These are phyloP conservation scores for Aspergillus ellipticus DNA, from an alignment of 495 filamentous ascomycete species.

Conservation along the genomic window DNA sequence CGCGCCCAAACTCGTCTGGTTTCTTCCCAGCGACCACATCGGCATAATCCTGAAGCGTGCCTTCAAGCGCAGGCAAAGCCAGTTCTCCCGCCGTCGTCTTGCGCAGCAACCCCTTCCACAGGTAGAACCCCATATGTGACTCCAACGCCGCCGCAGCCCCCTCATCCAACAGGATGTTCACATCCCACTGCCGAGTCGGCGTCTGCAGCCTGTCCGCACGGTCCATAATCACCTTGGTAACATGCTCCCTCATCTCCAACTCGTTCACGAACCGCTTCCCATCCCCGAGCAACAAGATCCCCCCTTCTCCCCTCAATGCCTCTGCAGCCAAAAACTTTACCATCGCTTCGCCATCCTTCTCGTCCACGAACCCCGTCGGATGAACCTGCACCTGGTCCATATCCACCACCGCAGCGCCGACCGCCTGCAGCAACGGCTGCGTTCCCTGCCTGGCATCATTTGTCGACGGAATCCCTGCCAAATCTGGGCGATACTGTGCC, in stretches of 20 bases:
- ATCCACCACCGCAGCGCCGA: conserved; percentile 51
- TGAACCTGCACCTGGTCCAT: conserved; percentile 49
- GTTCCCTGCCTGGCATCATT: conserved; percentile 52
- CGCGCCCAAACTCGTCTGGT: conserved; percentile 40
- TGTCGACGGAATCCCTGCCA: conserved; percentile 55
- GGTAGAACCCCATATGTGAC: conserved; percentile 56
- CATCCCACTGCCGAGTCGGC: conserved; percentile 47
- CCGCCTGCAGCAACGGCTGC: conserved; percentile 41
- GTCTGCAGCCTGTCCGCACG: conserved; percentile 19
- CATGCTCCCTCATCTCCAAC: conserved; percentile 49
- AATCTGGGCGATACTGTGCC: conserved; percentile 50
- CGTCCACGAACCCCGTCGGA: conserved; percentile 62
- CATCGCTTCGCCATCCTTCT: conserved; percentile 21
- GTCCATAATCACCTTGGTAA: conserved; percentile 46
- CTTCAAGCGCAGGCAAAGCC: conserved; percentile 24
- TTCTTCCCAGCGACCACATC: conserved; percentile 29
- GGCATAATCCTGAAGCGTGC: conserved; percentile 46
- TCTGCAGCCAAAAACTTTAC: conserved; percentile 62
- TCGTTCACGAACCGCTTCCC: conserved; percentile 56
- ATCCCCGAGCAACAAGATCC: conserved; percentile 40
- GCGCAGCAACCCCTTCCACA: conserved; percentile 52
- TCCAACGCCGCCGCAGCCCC: conserved; percentile 45
- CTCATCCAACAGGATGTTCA: conserved; percentile 54
- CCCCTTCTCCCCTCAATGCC: conserved; percentile 55
- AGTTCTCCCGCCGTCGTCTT: conserved; percentile 51